These are phyloP conservation scores for Auxenochlorella pyrenoidosa DNA, from an alignment of 139 green algal species.

Conservation along the genomic window DNA sequence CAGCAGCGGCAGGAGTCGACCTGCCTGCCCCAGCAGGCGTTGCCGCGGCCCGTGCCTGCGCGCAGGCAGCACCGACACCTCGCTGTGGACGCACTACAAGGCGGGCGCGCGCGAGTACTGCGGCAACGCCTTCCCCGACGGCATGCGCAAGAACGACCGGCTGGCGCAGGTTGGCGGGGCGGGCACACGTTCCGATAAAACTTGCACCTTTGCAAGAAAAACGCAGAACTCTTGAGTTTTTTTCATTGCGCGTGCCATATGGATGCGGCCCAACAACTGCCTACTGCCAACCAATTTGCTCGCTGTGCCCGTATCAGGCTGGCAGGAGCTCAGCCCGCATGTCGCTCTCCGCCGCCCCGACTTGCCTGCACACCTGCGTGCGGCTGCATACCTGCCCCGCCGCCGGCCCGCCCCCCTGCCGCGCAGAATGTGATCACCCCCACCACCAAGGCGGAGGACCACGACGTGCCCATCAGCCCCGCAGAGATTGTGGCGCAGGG, in stretches of 20 bases:
- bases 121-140: constrained; percentile 95
- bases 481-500: constrained; percentile 69
- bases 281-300: too few relatives aligned
- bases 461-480: constrained; percentile 92
- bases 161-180: constrained; percentile 20
- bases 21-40: neutral
- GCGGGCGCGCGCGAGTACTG: constrained; percentile 91
- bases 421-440: constrained; percentile 89
- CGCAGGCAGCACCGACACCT: constrained; percentile 94
- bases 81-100: constrained; percentile 98
- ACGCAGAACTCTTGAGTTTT: too few relatives aligned
- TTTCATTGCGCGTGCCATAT: too few relatives aligned
- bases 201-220: too few relatives aligned
- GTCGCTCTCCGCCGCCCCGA: too few relatives aligned
- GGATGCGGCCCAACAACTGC: too few relatives aligned
- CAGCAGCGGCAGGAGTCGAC: too few relatives aligned
- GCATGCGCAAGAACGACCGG: constrained; percentile 94
- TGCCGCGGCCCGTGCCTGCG: neutral
- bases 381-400: too few relatives aligned
- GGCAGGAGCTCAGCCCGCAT: too few relatives aligned
- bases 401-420: too few relatives aligned
- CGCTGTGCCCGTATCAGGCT: too few relatives aligned
- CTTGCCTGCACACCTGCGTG: too few relatives aligned
- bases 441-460: constrained; percentile 94
- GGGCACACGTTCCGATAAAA: neutral